phyloP scores from a whole-genome alignment of 1,284 basidiomycete genomes.

The Irpex rosettiformis region DNA sequence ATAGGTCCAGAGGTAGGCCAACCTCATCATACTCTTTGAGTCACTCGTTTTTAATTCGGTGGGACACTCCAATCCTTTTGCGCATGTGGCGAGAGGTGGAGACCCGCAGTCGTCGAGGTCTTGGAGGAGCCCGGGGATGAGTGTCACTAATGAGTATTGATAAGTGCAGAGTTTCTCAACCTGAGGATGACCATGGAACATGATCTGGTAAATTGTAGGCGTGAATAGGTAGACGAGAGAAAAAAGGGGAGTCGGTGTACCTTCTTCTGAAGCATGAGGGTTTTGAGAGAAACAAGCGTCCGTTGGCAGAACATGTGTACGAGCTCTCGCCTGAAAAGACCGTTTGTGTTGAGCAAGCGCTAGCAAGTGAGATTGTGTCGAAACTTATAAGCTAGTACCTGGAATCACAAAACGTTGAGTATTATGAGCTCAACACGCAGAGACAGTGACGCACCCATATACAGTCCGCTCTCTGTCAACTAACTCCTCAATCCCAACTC shows the following conservation, averaged over 20 bases:
- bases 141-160: slow-evolving; percentile 91
- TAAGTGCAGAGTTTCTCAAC: slow-evolving; percentile 96
- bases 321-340: slow-evolving; percentile 87
- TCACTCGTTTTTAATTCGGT: slow-evolving; percentile 88
- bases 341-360: too few species aligned
- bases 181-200: slow-evolving; percentile 97
- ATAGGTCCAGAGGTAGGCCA: slow-evolving; percentile 86
- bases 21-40: slow-evolving; percentile 86
- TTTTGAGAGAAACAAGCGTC: slow-evolving; percentile 92
- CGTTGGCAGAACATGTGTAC: slow-evolving; percentile 93
- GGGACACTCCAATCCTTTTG: slow-evolving; percentile 64
- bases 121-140: slow-evolving; percentile 84
- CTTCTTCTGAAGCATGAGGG: slow-evolving; percentile 89
- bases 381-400: slow-evolving; percentile 84
- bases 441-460: slow-evolving; percentile 65
- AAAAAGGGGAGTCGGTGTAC: slow-evolving; percentile 41
- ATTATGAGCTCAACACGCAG: not conserved
- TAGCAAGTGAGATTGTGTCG: too few species aligned
- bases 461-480: slow-evolving; percentile 77
- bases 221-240: not conserved
- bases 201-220: slow-evolving; percentile 53
- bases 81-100: slow-evolving; percentile 75
- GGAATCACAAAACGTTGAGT: too few species aligned
- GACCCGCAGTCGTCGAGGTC: slow-evolving; percentile 91
- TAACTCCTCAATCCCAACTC: slow-evolving; percentile 66